Evolutionary conservation across 177 flowering plant species (phyloP), one percentile per base, ranked within the genome.

Genomic region (Vitis hybrid): DNA sequence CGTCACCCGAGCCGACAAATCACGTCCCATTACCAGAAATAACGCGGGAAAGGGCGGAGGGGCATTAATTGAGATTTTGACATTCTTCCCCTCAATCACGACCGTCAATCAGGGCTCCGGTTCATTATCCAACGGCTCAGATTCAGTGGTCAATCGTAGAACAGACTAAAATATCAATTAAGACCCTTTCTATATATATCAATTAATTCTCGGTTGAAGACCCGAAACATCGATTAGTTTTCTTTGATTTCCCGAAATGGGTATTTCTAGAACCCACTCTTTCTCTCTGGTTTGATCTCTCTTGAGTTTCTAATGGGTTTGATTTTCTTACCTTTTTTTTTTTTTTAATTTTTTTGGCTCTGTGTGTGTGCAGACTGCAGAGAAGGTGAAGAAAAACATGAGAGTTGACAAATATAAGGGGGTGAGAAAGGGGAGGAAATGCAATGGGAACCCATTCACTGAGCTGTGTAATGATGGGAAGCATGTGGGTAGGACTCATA

Each of bases 381-480:
- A 45, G 58, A 34, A n/a, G 71, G 61, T 67, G 62, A 71, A 72
- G 70, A 65, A 71, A 72, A 74, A 65, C 71, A 73, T 34, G 62
- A 64, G 76, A 76, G 79, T 76, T 74, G 75, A 78, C 79, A 72
- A 65, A 11, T 21, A 23, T 3, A 11, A 49, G 39, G 52, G 68
- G 26, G 71, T 34, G 45, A 34, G 64, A 59, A 60, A 67, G 63
- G 51, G 21, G 55, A 67, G 76, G 61, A 76, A 76, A 60, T 74
- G 82, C 73, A 15, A 80, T 81, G 86, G 80, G 61, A 79, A 65
- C 84, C 83, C 83, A 82, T 78, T 82, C 86, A 82, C 74, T 77
- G 83, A 82, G 80, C 85, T 82, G 87, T 82, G 87, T 81, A 77
- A 64, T 84, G 72, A 80, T 83, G 89, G 85, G 81, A 11, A 21